Evolutionary conservation across 257 asterid genomes (phyloP), one percentile per base, ranked within the genome.

Genomic region (Solanum paucissectum): DNA sequence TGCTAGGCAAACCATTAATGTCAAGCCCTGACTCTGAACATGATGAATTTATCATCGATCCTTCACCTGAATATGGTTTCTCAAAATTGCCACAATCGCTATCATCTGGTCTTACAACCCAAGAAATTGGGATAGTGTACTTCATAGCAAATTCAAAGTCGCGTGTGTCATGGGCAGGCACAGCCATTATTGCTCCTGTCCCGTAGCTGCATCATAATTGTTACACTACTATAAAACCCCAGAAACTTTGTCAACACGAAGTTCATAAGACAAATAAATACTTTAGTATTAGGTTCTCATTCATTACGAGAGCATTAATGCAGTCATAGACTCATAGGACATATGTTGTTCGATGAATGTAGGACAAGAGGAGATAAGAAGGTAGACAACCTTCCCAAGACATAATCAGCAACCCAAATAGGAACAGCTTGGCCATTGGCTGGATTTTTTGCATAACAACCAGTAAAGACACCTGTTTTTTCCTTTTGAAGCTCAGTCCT

Each of bases 151-250:
- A 97, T 90, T 96, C 98, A 85, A 95, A 96, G 93, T 97, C 99
- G 44, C 99, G 94, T 32, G 97, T 91, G 90, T 97, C 99, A 91
- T 97, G 99, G 38, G 98, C 99, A 91, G 99, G 99, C 83, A 97
- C 99, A 89, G 99, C 99, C 99, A 97, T 97, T 86, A 97, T 96
- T 88, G 99, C 99, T 92, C 99, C 99, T 42, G 99, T 97, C 40
- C 99, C 99, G 44, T 97, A 97, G 97, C 99, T 97, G 95, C 87
- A 89, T 68, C 87, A 91, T 44, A 89, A 85, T 83, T 83, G 84
- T 86, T 23, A 88, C 25, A 52, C 84, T 12, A 85, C 52, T 90
- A 44, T 83, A 55, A 86, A 55, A 89, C 77, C 88, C 32, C 86
- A 49, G 27, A 9, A 82, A 82, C 68, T 29, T 46, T 49, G 86